A percentile compares a stretch with the other conserved stretches of the same genome.
These are phyloP conservation scores for Alternaria tenuissima DNA, from an alignment of 2,329 filamentous ascomycete genomes.

Conservation along the genomic window DNA sequence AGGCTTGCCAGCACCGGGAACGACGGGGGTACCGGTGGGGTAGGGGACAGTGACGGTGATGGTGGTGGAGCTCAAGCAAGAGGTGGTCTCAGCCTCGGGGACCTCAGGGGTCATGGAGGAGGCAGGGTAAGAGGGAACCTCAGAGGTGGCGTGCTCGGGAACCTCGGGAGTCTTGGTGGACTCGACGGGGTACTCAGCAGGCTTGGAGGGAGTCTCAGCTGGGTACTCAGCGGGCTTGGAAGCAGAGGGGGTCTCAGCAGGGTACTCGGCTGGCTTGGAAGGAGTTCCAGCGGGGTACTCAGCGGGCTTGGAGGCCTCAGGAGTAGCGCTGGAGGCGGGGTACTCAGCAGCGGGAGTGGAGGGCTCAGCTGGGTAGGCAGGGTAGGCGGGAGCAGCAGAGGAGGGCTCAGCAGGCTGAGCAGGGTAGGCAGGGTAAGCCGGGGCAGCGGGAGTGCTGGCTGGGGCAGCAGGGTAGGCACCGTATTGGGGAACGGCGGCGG, in stretches of 20 bases:
- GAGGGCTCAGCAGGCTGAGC: slow-evolving; percentile 14
- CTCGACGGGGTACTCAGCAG: slow-evolving; percentile 10
- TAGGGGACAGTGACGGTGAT: slow-evolving; percentile 53
- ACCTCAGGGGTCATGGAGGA: slow-evolving; percentile 12
- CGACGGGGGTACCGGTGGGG: slow-evolving; percentile 45
- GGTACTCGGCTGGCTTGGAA: slow-evolving; percentile 17
- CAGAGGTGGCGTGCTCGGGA: slow-evolving; percentile 19
- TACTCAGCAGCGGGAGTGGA: slow-evolving; percentile 10
- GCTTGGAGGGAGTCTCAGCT: slow-evolving; percentile 10
- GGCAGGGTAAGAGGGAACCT: slow-evolving; percentile 4
- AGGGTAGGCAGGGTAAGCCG: slow-evolving; percentile 25
- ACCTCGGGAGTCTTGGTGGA: slow-evolving; percentile 16
- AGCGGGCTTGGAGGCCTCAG: background rate
- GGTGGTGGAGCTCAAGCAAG: slow-evolving; percentile 54
- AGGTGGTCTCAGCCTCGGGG: slow-evolving; percentile 24
- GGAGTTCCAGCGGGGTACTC: slow-evolving; percentile 10
- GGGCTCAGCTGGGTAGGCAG: slow-evolving; percentile 23
- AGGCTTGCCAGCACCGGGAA: slow-evolving; percentile 10
- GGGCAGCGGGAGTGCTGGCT: slow-evolving; percentile 22
- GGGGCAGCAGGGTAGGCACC: slow-evolving; percentile 23
- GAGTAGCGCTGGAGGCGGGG: background rate
- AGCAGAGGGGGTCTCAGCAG: slow-evolving; percentile 6
- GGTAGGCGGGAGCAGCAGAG: slow-evolving; percentile 17
- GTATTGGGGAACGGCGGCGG: slow-evolving; percentile 42
- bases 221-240: slow-evolving; percentile 11